Evolutionary conservation across 2,329 filamentous ascomycete genomes (phyloP).

Genomic region (Claviceps purpurea): DNA sequence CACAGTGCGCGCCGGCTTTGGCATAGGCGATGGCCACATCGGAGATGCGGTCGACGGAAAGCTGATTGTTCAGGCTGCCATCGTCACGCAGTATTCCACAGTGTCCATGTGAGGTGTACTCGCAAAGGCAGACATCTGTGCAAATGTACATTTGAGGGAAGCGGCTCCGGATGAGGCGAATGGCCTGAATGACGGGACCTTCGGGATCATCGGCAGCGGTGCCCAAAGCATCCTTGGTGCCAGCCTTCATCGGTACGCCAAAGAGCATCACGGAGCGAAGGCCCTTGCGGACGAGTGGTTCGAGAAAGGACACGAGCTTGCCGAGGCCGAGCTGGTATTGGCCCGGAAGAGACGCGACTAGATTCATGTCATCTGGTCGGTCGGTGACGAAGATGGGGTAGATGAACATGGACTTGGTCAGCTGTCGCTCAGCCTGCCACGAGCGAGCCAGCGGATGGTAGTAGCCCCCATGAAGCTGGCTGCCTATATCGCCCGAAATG

Average conservation of each 20-base stretch:
- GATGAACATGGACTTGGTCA: conserved; percentile 97
- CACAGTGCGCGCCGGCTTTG: conserved; percentile 88
- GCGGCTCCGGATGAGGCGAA: conserved; percentile 67
- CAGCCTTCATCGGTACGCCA: conserved; percentile 72
- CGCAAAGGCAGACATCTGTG: conserved; percentile 90
- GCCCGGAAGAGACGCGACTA: conserved; percentile 81
- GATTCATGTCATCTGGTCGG: conserved; percentile 78
- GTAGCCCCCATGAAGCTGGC: conserved; percentile 73
- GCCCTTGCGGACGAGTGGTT: conserved; percentile 78
- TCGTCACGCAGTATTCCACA: conserved; percentile 93
- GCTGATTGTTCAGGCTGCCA: conserved; percentile 79
- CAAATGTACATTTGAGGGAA: conserved; percentile 89
- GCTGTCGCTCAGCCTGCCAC: conserved; percentile 74
- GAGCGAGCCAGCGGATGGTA: conserved; percentile 64
- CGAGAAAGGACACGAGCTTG: conserved; percentile 70
- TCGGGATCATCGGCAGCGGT: conserved; percentile 86
- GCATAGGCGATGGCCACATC: conserved; percentile 98
- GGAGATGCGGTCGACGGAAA: conserved; percentile 87
- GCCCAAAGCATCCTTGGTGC: conserved; percentile 79
- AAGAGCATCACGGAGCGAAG: conserved; percentile 90
- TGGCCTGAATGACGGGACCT: conserved; percentile 79
- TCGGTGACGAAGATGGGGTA: conserved; percentile 96
- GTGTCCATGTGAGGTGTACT: conserved; percentile 96
- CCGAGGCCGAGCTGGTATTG: conserved; percentile 83
- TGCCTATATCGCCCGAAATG: conserved; percentile 64